phyloP scores from a whole-genome alignment of 1,139 yeast species.

The Starmera stellimalicola region DNA sequence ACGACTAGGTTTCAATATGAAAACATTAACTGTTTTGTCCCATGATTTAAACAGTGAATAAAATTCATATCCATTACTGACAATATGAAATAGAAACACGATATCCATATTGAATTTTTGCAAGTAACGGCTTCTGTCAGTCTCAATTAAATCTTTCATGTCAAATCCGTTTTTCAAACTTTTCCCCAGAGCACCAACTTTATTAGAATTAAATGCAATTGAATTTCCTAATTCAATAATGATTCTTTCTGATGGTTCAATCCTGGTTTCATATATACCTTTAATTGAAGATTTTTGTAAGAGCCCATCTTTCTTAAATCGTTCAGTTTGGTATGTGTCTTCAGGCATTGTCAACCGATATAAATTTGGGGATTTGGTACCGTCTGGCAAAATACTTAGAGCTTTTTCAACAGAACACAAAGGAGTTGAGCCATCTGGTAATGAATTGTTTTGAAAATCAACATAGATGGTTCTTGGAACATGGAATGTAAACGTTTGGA shows the following conservation, averaged over 20 bases:
- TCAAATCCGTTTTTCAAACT: constrained; percentile 85
- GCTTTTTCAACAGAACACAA: constrained; percentile 55
- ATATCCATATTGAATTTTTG: constrained; percentile 48
- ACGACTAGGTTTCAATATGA: constrained; percentile 59
- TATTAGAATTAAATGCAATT: constrained; percentile 54
- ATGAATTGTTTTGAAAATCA: constrained; percentile 44
- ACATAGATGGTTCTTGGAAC: constrained; percentile 69
- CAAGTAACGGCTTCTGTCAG: constrained; percentile 43
- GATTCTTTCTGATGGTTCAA: constrained; percentile 62
- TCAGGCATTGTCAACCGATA: constrained; percentile 68
- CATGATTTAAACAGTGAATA: constrained; percentile 63
- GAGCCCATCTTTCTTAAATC: constrained; percentile 48
- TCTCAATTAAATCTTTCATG: constrained; percentile 41
- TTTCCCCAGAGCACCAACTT: constrained; percentile 75
- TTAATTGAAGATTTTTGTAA: constrained; percentile 54
- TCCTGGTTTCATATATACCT: constrained; percentile 72
- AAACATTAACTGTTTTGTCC: constrained; percentile 42
- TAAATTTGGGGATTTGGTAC: constrained; percentile 46
- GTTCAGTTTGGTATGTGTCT: constrained; percentile 44
- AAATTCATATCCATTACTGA: constrained; percentile 70
- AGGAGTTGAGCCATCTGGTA: constrained; percentile 37
- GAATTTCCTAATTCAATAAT: constrained; percentile 69
- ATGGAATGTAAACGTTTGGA: constrained; percentile 65
- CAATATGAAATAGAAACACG: constrained; percentile 62
- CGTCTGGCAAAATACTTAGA: constrained; percentile 59